Conservation (phyloP, 169 alveolate species). For the Cyclospora cayetanensis region DNA sequence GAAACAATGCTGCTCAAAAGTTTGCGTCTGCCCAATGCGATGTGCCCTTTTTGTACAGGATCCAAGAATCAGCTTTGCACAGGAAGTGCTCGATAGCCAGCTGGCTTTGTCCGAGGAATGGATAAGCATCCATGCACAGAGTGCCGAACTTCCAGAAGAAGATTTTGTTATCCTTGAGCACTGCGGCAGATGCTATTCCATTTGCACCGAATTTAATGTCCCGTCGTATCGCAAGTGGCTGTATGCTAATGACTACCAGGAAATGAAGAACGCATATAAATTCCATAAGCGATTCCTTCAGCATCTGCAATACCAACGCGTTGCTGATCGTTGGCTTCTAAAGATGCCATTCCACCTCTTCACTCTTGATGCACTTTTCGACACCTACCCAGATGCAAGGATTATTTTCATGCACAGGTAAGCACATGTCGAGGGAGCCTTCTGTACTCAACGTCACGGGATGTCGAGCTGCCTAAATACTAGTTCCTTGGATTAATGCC, state of each 20-base stretch:
- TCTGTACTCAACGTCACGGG: background rate
- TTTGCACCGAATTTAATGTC: conserved; percentile 71
- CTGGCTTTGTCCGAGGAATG: conserved; percentile 73
- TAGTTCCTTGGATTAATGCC: background rate
- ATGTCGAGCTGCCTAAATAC: too few relatives aligned
- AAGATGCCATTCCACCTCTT: conserved; percentile 77
- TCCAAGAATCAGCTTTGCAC: conserved; percentile 72
- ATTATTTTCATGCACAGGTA: conserved; percentile 74
- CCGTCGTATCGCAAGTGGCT: conserved; percentile 72
- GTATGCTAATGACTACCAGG: conserved; percentile 65
- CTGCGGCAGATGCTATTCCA: conserved; percentile 73
- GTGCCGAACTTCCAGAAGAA: conserved; percentile 75
- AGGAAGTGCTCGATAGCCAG: conserved; percentile 73
- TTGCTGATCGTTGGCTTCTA: conserved; percentile 73
- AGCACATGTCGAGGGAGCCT: background rate
- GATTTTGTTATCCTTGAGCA: conserved; percentile 76
- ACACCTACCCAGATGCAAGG: conserved; percentile 74
- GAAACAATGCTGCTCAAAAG: too few relatives aligned
- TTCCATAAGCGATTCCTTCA: conserved; percentile 76
- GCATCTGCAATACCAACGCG: conserved; percentile 76
- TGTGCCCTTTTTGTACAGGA: too few relatives aligned
- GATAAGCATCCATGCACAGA: conserved; percentile 75
- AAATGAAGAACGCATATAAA: conserved; percentile 68
- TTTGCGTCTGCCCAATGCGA: too few relatives aligned
- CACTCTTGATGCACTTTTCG: conserved; percentile 75